phyloP scores from a whole-genome alignment of 352 stramenopile genomes.

The Halophytophthora polymorphica region DNA sequence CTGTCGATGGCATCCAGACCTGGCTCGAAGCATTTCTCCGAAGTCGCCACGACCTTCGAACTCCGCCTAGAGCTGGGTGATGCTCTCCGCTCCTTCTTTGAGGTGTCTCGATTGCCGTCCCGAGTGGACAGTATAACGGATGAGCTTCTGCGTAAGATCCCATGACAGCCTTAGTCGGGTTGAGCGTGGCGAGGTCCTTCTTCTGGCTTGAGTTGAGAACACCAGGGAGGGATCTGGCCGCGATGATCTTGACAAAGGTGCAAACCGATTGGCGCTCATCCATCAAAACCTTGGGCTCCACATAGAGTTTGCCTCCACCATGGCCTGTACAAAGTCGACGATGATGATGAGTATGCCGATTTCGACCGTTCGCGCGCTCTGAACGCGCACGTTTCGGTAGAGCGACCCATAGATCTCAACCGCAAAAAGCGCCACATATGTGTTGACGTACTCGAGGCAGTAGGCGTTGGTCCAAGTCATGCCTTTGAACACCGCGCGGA shows the following conservation, averaged over 20 bases:
- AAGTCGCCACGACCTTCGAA: too few relatives aligned
- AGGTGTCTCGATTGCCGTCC: too few relatives aligned
- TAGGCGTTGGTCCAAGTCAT: constrained; percentile 8
- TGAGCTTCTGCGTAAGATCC: too few relatives aligned
- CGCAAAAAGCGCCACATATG: constrained; percentile 13
- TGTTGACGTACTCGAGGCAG: constrained; percentile 14
- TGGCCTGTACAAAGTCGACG: constrained; percentile 4
- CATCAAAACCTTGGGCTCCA: constrained; percentile 11
- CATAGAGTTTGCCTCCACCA: constrained; percentile 8
- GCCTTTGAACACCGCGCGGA: constrained; percentile 11
- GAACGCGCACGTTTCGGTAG: constrained; percentile 15
- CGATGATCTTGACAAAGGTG: constrained; percentile 13
- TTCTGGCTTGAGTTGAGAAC: background rate
- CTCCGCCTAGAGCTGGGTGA: too few relatives aligned
- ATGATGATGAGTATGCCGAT: constrained; percentile 3
- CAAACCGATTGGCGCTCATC: constrained; percentile 4
- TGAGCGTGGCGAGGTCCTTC: too few relatives aligned
- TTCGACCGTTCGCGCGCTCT: constrained; percentile 7
- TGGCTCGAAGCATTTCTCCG: too few relatives aligned
- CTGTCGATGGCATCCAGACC: too few relatives aligned
- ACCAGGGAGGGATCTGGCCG: background rate
- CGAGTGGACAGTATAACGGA: too few relatives aligned
- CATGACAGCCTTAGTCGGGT: too few relatives aligned
- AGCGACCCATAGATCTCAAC: constrained; percentile 18
- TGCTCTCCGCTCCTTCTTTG: too few relatives aligned